These are phyloP conservation scores for Hansenula sp. DNA, from an alignment of 1,139 yeast genomes.

Conservation along the genomic window DNA sequence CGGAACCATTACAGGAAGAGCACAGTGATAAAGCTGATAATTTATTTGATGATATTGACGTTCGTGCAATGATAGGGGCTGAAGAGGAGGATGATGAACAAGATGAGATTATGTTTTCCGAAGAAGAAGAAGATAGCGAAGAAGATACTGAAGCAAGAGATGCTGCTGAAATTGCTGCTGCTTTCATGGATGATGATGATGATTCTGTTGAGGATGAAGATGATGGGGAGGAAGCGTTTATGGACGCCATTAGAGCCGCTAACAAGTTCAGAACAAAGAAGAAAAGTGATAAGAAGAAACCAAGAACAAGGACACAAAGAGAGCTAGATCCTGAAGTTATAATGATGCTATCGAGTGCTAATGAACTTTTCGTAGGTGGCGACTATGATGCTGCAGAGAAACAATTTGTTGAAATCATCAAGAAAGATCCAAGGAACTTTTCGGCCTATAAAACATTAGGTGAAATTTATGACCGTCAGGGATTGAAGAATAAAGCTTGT, in stretches of 20 bases:
- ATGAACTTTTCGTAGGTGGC: slow-evolving; percentile 69
- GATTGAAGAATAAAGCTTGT: slow-evolving; percentile 68
- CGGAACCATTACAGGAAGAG: too few species aligned
- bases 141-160: slow-evolving; percentile 21
- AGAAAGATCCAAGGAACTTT: slow-evolving; percentile 71
- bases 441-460: slow-evolving; percentile 85
- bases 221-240: slow-evolving; percentile 42
- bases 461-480: slow-evolving; percentile 71
- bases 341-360: slow-evolving; percentile 63
- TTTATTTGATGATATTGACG: slow-evolving; percentile 20
- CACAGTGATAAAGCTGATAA: too few species aligned
- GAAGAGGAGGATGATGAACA: slow-evolving; percentile 11
- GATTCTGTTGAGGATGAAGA: slow-evolving; percentile 27
- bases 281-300: slow-evolving; percentile 29
- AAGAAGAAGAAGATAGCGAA: slow-evolving; percentile 12
- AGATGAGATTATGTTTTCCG: slow-evolving; percentile 13
- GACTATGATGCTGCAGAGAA: slow-evolving; percentile 66
- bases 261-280: slow-evolving; percentile 53
- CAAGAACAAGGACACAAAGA: slow-evolving; percentile 34
- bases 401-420: slow-evolving; percentile 68
- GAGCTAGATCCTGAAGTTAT: slow-evolving; percentile 72
- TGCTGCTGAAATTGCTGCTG: slow-evolving; percentile 28
- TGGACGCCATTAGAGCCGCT: slow-evolving; percentile 62
- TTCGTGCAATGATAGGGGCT: slow-evolving; percentile 19
- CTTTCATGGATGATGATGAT: slow-evolving; percentile 30